These are phyloP conservation scores for Neoboletus magnificus DNA, from an alignment of 768 basidiomycete species.

Conservation along the genomic window DNA sequence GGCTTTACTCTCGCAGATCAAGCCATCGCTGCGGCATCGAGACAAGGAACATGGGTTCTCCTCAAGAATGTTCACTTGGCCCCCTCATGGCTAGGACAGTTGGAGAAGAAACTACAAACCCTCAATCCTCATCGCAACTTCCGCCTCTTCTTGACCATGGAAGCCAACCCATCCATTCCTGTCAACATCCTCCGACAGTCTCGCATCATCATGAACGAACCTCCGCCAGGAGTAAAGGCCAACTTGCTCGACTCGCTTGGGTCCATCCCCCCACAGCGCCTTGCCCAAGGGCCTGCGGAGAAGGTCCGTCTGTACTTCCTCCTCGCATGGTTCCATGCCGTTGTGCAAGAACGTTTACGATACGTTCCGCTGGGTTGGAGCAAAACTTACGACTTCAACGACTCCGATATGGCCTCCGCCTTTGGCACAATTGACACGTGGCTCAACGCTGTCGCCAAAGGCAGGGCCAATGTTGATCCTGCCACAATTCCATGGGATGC, in stretches of 20 bases:
- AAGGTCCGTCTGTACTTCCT: slow-evolving; percentile 93
- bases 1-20: slow-evolving; percentile 96
- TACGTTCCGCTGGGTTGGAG: slow-evolving; percentile 98
- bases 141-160: slow-evolving; percentile 98
- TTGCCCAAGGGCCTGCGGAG: slow-evolving; percentile 86
- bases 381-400: slow-evolving; percentile 97
- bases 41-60: slow-evolving; percentile 94
- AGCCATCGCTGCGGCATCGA: slow-evolving; percentile 87
- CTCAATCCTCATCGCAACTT: slow-evolving; percentile 86
- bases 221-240: slow-evolving; percentile 94
- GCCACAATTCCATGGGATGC: slow-evolving; percentile 93
- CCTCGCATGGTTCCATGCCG: slow-evolving; percentile 98
- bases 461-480: slow-evolving; percentile 89
- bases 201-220: slow-evolving; percentile 97
- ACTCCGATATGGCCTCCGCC: slow-evolving; percentile 94
- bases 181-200: slow-evolving; percentile 97
- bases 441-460: slow-evolving; percentile 77
- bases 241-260: slow-evolving; percentile 89
- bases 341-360: slow-evolving; percentile 93
- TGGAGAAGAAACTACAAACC: slow-evolving; percentile 95
- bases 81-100: slow-evolving; percentile 90
- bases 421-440: slow-evolving; percentile 90
- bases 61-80: slow-evolving; percentile 98
- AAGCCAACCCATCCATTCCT: slow-evolving; percentile 90
- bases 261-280: slow-evolving; percentile 64